These are phyloP conservation scores for Mycogone perniciosa DNA, from an alignment of 2,329 filamentous ascomycete species.

Conservation along the genomic window DNA sequence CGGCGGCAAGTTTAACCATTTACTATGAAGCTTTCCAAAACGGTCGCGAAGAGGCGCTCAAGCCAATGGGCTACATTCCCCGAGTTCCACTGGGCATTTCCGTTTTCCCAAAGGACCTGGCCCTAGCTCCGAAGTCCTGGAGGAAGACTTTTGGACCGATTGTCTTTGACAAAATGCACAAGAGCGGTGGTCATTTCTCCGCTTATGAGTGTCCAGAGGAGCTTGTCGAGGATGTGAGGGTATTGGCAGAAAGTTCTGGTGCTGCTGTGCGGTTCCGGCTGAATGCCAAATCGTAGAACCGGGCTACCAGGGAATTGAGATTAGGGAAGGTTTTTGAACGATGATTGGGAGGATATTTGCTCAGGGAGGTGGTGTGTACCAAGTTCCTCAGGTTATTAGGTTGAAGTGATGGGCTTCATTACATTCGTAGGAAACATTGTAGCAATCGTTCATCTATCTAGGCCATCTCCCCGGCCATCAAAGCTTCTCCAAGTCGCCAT, in stretches of 20 bases:
- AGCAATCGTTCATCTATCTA: no score
- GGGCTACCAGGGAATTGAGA: no score
- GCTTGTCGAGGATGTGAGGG: slow-evolving; percentile 46
- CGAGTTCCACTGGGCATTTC: slow-evolving; percentile 40
- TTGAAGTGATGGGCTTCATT: not conserved
- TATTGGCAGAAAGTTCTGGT: slow-evolving; percentile 1
- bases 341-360: slow-evolving; percentile 2
- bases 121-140: slow-evolving; percentile 49
- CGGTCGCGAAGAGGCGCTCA: slow-evolving; percentile 16
- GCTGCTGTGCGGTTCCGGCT: no score
- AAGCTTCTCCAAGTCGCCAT: slow-evolving; percentile 6
- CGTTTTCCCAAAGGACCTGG: slow-evolving; percentile 53
- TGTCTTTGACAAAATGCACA: slow-evolving; percentile 47
- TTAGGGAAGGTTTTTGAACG: no score
- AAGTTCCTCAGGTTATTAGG: not conserved
- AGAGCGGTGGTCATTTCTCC: slow-evolving; percentile 55
- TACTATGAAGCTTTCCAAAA: slow-evolving; percentile 66
- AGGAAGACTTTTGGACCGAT: slow-evolving; percentile 52
- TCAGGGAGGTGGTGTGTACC: not conserved
- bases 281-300: no score
- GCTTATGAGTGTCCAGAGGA: slow-evolving; percentile 51
- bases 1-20: slow-evolving; percentile 60
- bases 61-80: slow-evolving; percentile 23
- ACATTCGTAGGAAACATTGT: no score
- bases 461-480: no score